phyloP scores from a whole-genome alignment of 1,284 basidiomycete genomes.

The Ceratobasidium sp. region DNA sequence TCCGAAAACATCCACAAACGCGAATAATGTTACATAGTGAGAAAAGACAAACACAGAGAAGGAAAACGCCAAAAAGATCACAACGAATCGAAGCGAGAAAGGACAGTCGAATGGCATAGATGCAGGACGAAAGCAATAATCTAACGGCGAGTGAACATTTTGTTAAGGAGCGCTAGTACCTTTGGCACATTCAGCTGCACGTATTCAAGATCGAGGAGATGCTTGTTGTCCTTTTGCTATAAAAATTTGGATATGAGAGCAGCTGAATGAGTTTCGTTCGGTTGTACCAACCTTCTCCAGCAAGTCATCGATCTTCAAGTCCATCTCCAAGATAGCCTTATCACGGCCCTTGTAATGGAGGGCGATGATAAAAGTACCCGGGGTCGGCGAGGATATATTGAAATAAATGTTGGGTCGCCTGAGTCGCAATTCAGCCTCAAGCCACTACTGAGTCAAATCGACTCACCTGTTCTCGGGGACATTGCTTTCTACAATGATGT shows the following conservation, averaged over 20 bases:
- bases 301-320: slow-evolving; percentile 98
- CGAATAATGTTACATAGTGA: slow-evolving; percentile 20
- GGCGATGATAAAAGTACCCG: slow-evolving; percentile 98
- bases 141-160: slow-evolving; percentile 69
- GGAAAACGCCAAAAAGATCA: slow-evolving; percentile 34
- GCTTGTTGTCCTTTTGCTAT: slow-evolving; percentile 98
- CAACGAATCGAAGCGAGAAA: slow-evolving; percentile 38
- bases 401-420: slow-evolving; percentile 98
- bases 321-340: slow-evolving; percentile 99
- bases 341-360: slow-evolving; percentile 99
- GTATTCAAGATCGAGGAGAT: slow-evolving; percentile 94
- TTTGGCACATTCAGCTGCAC: slow-evolving; percentile 97
- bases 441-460: slow-evolving; percentile 1
- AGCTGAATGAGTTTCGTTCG: neutral
- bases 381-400: slow-evolving; percentile 96
- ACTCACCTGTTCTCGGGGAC: slow-evolving; percentile 95
- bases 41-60: slow-evolving; percentile 21
- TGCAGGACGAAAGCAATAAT: neutral
- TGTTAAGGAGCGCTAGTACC: slow-evolving; percentile 89
- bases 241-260: slow-evolving; percentile 2
- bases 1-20: slow-evolving; percentile 23
- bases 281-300: slow-evolving; percentile 84
- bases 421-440: slow-evolving; percentile 21
- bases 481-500: slow-evolving; percentile 98
- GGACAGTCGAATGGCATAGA: slow-evolving; percentile 23